Evolutionary conservation across 2,329 filamentous ascomycete genomes (phyloP), one percentile per base, ranked within the genome.

Genomic region (Alternaria longipes): DNA sequence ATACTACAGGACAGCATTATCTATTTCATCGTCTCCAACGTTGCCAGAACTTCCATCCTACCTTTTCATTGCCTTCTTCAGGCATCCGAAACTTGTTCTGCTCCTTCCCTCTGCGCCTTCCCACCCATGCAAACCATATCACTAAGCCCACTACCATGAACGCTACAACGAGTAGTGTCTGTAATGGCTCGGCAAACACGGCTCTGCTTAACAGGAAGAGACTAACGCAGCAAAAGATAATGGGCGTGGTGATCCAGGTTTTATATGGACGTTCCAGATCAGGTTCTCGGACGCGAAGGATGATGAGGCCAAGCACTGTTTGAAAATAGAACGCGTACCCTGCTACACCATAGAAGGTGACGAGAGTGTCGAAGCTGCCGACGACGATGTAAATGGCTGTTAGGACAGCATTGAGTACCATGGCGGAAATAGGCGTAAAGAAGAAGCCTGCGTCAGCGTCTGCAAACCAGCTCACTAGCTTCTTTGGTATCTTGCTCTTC

Each of bases 251-350:
- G 74, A 99, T 97, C 95, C 94, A 99, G 3, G 94, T 97, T 77
- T 89, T 90, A 80, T 99, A 99, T 0, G 95, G 94, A 26, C 95
- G 83, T 78, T 97, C 93, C 46, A 99, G 85, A 64, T 90, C 84
- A 4, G 95, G 95, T 78, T 99, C 95, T 64, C 87, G 87, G 30
- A 98, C 92, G 30, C 95, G 86, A 58, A 99, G 84, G 54, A 99
- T 87, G 63, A 99, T 97, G 50, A 99, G 85, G 0, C 95, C 95
- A 0, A 99, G 86, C 0, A 99, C 95, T 0, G 94, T 96, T 57
- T 97, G 82, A 79, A 99, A 99, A 82, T 99, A 99, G 77, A 99
- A 99, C 0, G 92, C 92, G 78, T 99, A 99, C 14, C 94, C 94
- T 0, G 95, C 95, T 12, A 99, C 95, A 58, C 95, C 95, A 81